Percentiles rank a stretch among this genome's conserved stretches.
These are phyloP conservation scores for Talaromyces rugulosus DNA, from an alignment of 2,329 filamentous ascomycete genomes.

Conservation along the genomic window DNA sequence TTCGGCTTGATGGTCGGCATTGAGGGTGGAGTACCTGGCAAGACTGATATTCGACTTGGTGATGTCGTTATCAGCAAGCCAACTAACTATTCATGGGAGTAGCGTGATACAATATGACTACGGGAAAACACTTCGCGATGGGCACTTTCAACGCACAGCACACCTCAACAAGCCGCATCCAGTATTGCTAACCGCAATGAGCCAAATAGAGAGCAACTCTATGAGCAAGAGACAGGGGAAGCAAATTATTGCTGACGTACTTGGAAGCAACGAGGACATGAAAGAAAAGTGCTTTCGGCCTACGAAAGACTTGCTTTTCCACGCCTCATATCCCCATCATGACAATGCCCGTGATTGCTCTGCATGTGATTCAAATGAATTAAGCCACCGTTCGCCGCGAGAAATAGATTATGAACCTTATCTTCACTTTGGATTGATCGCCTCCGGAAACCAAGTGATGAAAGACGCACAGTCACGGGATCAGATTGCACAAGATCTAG, in stretches of 20 bases:
- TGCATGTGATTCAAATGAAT: background rate
- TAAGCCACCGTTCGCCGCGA: conserved; percentile 10
- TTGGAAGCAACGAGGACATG: background rate
- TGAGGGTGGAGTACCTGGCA: background rate
- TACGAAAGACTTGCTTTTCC: background rate
- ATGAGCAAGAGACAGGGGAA: background rate
- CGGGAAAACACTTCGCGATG: background rate
- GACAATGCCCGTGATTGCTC: background rate
- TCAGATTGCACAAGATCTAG: background rate
- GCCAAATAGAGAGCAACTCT: background rate
- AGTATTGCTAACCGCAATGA: background rate
- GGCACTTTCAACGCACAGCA: background rate
- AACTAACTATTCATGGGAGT: background rate
- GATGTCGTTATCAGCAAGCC: conserved; percentile 4
- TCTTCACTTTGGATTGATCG: conserved; percentile 25
- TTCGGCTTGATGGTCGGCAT: conserved; percentile 2
- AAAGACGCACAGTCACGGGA: conserved; percentile 1
- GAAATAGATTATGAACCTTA: background rate
- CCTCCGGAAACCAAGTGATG: conserved; percentile 22
- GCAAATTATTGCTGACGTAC: background rate
- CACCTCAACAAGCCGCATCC: background rate
- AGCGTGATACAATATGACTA: conserved; percentile 4
- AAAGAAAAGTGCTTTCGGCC: background rate
- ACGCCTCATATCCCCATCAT: background rate
- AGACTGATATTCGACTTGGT: background rate